Conservation (phyloP, 768 basidiomycete genomes). For the Epithele typhae region DNA sequence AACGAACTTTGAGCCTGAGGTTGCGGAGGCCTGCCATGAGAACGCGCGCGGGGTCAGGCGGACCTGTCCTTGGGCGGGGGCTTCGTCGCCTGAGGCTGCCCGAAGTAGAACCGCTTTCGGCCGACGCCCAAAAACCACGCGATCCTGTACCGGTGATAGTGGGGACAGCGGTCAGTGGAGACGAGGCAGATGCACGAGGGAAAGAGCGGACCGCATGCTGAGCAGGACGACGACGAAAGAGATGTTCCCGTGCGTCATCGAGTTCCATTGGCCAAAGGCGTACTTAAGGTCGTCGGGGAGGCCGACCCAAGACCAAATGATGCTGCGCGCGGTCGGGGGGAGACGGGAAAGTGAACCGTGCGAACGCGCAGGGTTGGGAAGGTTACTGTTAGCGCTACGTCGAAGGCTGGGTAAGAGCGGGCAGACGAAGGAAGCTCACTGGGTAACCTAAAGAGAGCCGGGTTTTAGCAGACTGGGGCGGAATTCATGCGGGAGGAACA, state of each 20-base stretch:
- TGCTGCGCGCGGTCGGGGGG: constrained; percentile 33
- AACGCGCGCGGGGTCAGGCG: not conserved
- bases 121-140: constrained; percentile 38
- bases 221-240: constrained; percentile 56
- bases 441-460: constrained; percentile 45
- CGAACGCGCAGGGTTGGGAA: too few relatives aligned
- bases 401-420: too few relatives aligned
- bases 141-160: constrained; percentile 19
- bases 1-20: too few relatives aligned
- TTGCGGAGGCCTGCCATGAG: too few relatives aligned
- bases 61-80: not conserved
- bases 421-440: constrained; percentile 44
- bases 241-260: constrained; percentile 75
- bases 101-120: constrained; percentile 27
- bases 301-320: constrained; percentile 49
- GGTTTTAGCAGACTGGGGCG: too few relatives aligned
- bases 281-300: constrained; percentile 55
- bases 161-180: too few relatives aligned
- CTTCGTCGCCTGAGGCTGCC: constrained; percentile 1
- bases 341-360: too few relatives aligned
- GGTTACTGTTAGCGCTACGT: too few relatives aligned
- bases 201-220: constrained; percentile 43
- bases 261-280: constrained; percentile 55
- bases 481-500: constrained; percentile 21
- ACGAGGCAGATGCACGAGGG: not conserved